phyloP scores from a whole-genome alignment of 129 eudicot species.

The Tanacetum coccineum region DNA sequence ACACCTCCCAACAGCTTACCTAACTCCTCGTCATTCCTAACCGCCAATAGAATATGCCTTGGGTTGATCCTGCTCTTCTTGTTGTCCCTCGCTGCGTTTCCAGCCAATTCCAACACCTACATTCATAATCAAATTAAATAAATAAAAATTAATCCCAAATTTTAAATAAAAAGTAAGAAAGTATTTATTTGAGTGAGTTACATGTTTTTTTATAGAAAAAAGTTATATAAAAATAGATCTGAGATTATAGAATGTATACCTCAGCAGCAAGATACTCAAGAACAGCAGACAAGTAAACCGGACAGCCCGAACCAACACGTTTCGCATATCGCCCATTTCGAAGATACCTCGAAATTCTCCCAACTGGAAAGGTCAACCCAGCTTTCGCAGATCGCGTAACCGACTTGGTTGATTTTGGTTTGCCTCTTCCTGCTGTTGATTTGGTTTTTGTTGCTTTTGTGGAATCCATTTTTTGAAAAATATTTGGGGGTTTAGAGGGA shows the following conservation, averaged over 20 bases:
- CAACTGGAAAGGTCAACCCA: constrained; percentile 69
- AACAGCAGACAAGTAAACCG: constrained; percentile 66
- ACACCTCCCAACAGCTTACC: too few relatives aligned
- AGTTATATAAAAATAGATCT: background rate
- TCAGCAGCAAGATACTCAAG: constrained; percentile 75
- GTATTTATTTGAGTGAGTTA: too few relatives aligned
- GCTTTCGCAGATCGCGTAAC: constrained; percentile 57
- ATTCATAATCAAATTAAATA: too few relatives aligned
- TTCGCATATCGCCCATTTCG: constrained; percentile 55
- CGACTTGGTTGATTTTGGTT: constrained; percentile 39
- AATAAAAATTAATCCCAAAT: too few relatives aligned
- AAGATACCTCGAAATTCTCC: constrained; percentile 56
- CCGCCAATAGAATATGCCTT: too few relatives aligned
- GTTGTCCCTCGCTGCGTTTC: too few relatives aligned
- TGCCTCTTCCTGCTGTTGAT: constrained; percentile 48
- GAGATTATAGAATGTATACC: constrained; percentile 17
- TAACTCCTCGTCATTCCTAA: too few relatives aligned
- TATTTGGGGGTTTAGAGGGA: background rate
- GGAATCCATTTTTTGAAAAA: constrained; percentile 32
- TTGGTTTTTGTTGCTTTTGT: constrained; percentile 18
- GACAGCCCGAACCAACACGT: constrained; percentile 66
- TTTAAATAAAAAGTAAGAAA: too few relatives aligned
- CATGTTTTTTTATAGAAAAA: too few relatives aligned
- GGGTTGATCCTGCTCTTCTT: too few relatives aligned
- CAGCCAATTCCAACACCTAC: too few relatives aligned